Conservation (phyloP, 257 asterid genomes). For the Fraxinus quadrangulata region DNA sequence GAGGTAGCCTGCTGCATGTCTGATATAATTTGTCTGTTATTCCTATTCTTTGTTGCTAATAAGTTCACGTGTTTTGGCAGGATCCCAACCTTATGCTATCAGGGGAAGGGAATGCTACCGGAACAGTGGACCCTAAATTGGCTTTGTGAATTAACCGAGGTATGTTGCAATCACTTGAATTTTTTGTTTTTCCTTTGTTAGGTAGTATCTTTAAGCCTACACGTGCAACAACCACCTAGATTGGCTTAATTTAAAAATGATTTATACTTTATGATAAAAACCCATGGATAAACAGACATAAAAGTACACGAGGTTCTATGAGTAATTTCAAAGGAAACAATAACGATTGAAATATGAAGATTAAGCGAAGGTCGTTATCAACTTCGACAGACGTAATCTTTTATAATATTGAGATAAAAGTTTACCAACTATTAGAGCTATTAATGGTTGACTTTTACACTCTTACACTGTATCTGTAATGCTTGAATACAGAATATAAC, state of each 20-base stretch:
- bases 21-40: neutral
- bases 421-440: neutral
- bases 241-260: neutral
- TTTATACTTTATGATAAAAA: neutral
- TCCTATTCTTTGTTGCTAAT: constrained; percentile 7
- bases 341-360: neutral
- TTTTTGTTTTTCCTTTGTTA: constrained; percentile 6
- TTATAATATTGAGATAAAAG: neutral
- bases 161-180: constrained; percentile 11
- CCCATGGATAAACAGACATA: neutral
- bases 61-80: constrained; percentile 36
- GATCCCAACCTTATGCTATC: constrained; percentile 72
- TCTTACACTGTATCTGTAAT: neutral
- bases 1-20: constrained; percentile 52
- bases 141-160: constrained; percentile 37
- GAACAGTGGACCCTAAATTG: constrained; percentile 68
- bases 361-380: no score
- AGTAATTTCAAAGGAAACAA: neutral
- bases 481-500: neutral
- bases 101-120: constrained; percentile 83
- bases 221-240: neutral
- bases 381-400: no score
- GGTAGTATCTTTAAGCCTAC: neutral
- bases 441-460: neutral
- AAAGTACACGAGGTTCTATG: neutral